Base-by-base conservation (phyloP, 805 yeast species). In the Cyberlindnera misumaiensis region DNA sequence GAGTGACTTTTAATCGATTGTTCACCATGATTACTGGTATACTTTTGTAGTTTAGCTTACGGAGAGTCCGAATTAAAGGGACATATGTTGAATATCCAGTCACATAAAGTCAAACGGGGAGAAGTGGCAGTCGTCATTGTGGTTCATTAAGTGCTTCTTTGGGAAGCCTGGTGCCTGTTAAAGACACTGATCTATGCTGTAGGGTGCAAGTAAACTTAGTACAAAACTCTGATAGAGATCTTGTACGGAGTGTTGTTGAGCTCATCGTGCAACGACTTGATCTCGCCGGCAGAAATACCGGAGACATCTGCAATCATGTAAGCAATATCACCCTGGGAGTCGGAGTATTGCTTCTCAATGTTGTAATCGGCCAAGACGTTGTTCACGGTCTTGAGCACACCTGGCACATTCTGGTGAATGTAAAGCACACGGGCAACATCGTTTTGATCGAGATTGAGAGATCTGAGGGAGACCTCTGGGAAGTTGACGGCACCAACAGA, bases 261-360 rank as follows among this genome's bases (percentile, higher is more conserved):
- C 62, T 83, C 83, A 57, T 84, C 84, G 63, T 89, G 81, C 48
- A 93, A 74, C 18, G 77, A 68, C 65, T 84, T 87, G 66, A 93
- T 87, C 59, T 88, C 96, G 47, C 78, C 77, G 44, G 71, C 68
- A 52, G 80, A 75, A 38, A 90, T 97, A 48, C 84, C 84, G 30
- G 93, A 75, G 55, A 93, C 86, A 66, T 93, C 98, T 29, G 97
- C 97, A 95, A 93, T 89, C 64, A 93, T 74, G 68, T 93, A 93
- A 42, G 98, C 98, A 57, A 93, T 82, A 43, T 86, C 95, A 48
- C 96, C 96, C 59, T 84, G 78, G 18, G 97, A 88, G 63, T 93
- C 97, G n/a, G 97, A 83, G 68, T 80, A 93, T 71, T 93, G 98
- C 67, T 93, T 90, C 67, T 89, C 97, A 64, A 93, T 93, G 67